Base-by-base conservation (phyloP, 176 grass and related monocot genomes). In the Eleusine coracana region DNA sequence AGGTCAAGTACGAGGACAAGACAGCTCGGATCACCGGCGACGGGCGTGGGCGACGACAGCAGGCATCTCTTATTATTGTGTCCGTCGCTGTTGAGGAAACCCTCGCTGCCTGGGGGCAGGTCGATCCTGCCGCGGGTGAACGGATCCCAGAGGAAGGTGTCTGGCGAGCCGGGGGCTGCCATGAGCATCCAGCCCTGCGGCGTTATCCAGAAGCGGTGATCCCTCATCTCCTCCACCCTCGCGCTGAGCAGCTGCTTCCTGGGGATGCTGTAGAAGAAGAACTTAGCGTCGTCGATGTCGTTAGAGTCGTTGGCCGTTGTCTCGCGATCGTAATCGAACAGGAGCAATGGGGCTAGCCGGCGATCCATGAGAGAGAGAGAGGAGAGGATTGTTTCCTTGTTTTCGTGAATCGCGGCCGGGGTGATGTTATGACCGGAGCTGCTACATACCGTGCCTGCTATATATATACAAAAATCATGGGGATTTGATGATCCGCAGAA, bases 101-200 rank as follows among this genome's bases (percentile, higher is more conserved):
- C 69, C 13, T 71, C 69, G 10, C 23, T 2, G 69, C 60, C 73
- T 5, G 20, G 37, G 55, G 55, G 74, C 21, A 76, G 74, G 54
- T 37, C 12, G 44, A 72, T 28, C 70, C 44, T 49, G 23, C 42
- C 2, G 45, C 70, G 23, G 70, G 42, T 72, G 70, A 72, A 72
- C 23, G 70, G 70, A 12, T 72, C 42, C 70, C 44, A 73, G 13
- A 50, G 25, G 45, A 73, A 50, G 25, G 45, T 50, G 21, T 25
- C 74, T 21, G 11, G 37, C 36, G 21, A 21, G 74, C 54, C 3
- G 1, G 1, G 72, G 29, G 51, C 4, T 5, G 73, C 51, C 52
- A 75, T 40, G 73, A 75, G 17, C 18, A 75, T 18, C 73, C 73
- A 75, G 73, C 52, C 73, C 36, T 75, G 51, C 73, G 73, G 34